Evolutionary conservation across 371 early-diverging fungal species (phyloP).

Genomic region (Mortierella sp.): DNA sequence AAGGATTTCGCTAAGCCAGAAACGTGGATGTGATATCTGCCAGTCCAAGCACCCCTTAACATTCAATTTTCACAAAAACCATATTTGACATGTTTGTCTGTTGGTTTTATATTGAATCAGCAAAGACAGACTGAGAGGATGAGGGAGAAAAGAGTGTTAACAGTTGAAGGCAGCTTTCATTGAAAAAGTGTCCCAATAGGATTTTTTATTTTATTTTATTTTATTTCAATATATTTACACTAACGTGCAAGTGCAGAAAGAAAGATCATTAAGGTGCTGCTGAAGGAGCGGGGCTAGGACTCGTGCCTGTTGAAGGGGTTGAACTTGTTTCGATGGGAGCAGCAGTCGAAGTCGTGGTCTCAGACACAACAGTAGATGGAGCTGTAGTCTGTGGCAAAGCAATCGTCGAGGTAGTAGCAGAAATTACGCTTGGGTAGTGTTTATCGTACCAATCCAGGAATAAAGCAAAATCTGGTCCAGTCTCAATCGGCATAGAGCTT

Average conservation of each 20-base stretch:
- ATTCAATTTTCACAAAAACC: too few species aligned
- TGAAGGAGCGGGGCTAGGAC: background rate
- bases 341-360: background rate
- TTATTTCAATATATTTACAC: background rate
- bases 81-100: too few species aligned
- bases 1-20: constrained; percentile 19
- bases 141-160: too few species aligned
- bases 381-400: background rate
- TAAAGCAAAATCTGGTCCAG: background rate
- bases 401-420: background rate
- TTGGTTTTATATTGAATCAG: too few species aligned
- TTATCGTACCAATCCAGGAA: constrained; percentile 2
- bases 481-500: background rate
- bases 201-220: background rate
- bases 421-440: background rate
- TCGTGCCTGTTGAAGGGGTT: background rate
- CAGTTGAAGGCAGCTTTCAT: too few species aligned
- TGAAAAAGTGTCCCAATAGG: too few species aligned
- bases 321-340: background rate
- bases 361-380: background rate
- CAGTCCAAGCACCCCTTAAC: constrained; percentile 6
- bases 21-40: background rate
- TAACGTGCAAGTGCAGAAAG: background rate
- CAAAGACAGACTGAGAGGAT: too few species aligned
- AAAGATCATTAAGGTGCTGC: background rate